Evolutionary conservation across 805 yeast species (phyloP), one percentile per base, ranked within the genome.

Genomic region (Citeromyces nyonsensis): DNA sequence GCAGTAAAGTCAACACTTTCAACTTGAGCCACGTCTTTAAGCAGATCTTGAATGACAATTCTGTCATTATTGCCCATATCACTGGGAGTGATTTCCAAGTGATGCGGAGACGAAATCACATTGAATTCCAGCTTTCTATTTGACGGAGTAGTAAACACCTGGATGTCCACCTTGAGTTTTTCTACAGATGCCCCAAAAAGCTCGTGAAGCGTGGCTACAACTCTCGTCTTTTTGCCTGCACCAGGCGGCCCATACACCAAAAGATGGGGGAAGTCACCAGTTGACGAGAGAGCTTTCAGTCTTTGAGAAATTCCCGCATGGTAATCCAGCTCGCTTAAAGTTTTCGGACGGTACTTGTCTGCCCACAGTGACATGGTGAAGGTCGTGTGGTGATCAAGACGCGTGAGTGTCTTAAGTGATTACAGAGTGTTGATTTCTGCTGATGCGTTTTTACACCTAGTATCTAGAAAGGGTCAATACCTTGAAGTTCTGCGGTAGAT

Each of bases 61-160:
- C 97, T 66, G 55, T 91, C 99, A 48, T 85, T 84, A 52, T 79
- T 84, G 5, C 97, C 97, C 76, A 91, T 78, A 54, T 91, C 98
- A 38, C 91, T 71, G 6, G 99, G 99, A 3, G 97, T 91, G 44
- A 91, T 81, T 50, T 91, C 99, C 39, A 86, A 56, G 54, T 91
- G 99, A 48, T 77, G 73, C 0, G 88, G 81, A 8, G 94, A 78
- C 29, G 94, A 80, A n/a, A 91, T 81, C 14, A 91, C 85, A 46
- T 84, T 91, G 54, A 91, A 76, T 45, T 91, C 97, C 35, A 91
- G 55, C 49, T 84, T 88, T 31, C 86, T 61, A 40, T 73, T 77
- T 6, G 81, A 64, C 3, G 70, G 52, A 0, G 94, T 79, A 24
- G 71, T 73, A 47, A 88, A 82, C 2, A 80, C 73, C 43, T 94